Evolutionary conservation across 2,329 filamentous ascomycete genomes (phyloP), one percentile per base, ranked within the genome.

Genomic region (Alternaria ventricosa): DNA sequence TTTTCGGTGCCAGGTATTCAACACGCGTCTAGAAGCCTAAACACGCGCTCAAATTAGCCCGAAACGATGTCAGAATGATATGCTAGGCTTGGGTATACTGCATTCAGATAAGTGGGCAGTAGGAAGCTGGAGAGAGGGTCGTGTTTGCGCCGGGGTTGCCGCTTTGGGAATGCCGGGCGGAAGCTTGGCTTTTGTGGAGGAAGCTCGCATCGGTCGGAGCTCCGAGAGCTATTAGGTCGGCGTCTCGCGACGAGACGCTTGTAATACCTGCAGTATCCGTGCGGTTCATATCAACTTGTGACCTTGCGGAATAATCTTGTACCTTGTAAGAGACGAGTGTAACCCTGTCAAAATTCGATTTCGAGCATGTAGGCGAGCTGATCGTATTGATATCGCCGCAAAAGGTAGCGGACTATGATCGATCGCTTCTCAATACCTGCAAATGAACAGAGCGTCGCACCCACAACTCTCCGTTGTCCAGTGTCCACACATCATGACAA

Each of bases 101-200:
- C 49, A 65, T 69, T 51, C 7, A 69, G 71, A 47, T 54, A 50
- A 28, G 44, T 30, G 44, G 44, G 49, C 44, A 65, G 50, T 25
- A 12, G 30, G 9, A 41, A 53, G 28, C 18, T 59, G 55, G 18
- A 22, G 54, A 50, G 25, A 36, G 13, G 18, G 60, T 36, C 41
- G 36, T 43, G 33, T 65, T 67, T 65, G 66, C 67, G 65, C 69
- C 73, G 73, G 73, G 25, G 63, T 70, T 66, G 41, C 73, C 64
- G 23, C 20, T 60, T 66, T 56, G 20, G 71, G 73, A 53, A 65
- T 69, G 36, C 72, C 66, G 69, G 41, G 22, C 9, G 49, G 4
- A 18, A 46, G 25, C 49, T 53, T 36, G 30, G 49, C 49, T 33
- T 51, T 51, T 33, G 49, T 51, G 55, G 28, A 18, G 27, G 13